These are phyloP conservation scores for Aspergillus bombycis DNA, from an alignment of 2,329 filamentous ascomycete genomes.

Conservation along the genomic window DNA sequence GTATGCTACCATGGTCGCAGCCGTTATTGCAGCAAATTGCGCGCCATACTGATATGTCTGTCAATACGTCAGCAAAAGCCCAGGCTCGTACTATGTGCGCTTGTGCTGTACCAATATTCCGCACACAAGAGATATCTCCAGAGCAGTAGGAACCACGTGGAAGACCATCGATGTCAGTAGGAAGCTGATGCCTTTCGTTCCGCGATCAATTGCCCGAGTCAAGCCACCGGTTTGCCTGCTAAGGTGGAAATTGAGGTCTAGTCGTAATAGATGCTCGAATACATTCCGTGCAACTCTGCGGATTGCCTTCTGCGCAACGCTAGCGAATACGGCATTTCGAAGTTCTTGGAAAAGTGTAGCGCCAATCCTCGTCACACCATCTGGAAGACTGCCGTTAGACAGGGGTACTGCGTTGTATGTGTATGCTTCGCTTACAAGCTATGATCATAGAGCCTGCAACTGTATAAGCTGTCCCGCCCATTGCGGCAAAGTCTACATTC, in stretches of 20 bases:
- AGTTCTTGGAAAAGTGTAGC: slow-evolving; percentile 90
- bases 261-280: slow-evolving; percentile 82
- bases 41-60: slow-evolving; percentile 90
- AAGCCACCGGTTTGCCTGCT: slow-evolving; percentile 92
- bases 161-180: slow-evolving; percentile 98
- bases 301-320: slow-evolving; percentile 95
- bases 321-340: slow-evolving; percentile 94
- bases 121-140: slow-evolving; percentile 95
- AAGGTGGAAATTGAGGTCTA: slow-evolving; percentile 93
- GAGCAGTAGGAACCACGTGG: slow-evolving; percentile 87
- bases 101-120: slow-evolving; percentile 69
- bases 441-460: slow-evolving; percentile 92
- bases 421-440: slow-evolving; percentile 62
- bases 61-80: slow-evolving; percentile 19
- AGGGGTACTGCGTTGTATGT: background rate
- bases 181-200: slow-evolving; percentile 98
- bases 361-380: slow-evolving; percentile 85
- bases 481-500: slow-evolving; percentile 88
- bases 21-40: slow-evolving; percentile 89
- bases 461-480: slow-evolving; percentile 86
- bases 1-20: slow-evolving; percentile 88
- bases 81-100: background rate
- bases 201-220: slow-evolving; percentile 90
- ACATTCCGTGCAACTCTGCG: slow-evolving; percentile 88
- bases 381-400: slow-evolving; percentile 38